A percentile compares a stretch with the other conserved stretches of the same genome.
These are phyloP conservation scores for Cytospora paraplurivora DNA, from an alignment of 2,329 filamentous ascomycete genomes.

Conservation along the genomic window DNA sequence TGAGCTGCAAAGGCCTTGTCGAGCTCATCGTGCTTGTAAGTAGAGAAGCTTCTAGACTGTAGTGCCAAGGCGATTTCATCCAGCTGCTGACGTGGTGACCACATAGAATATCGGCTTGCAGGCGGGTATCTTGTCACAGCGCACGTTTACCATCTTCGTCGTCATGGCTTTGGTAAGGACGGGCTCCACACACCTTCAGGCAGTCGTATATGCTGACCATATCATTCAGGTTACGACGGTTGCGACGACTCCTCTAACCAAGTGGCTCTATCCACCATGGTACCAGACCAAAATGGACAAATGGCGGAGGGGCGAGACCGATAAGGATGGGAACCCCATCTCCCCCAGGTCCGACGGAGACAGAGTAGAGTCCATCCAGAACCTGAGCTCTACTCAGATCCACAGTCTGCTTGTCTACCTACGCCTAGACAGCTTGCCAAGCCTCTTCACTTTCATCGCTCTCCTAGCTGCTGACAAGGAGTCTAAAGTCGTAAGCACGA, in stretches of 20 bases:
- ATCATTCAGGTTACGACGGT: slow-evolving; percentile 69
- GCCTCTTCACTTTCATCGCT: slow-evolving; percentile 79
- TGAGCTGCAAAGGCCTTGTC: slow-evolving; percentile 96
- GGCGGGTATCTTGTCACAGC: slow-evolving; percentile 75
- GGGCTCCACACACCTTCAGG: background rate
- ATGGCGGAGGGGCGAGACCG: slow-evolving; percentile 80
- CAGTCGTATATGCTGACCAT: background rate
- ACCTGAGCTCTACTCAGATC: slow-evolving; percentile 46
- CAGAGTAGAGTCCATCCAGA: slow-evolving; percentile 35
- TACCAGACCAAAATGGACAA: slow-evolving; percentile 55
- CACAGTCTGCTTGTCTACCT: slow-evolving; percentile 77
- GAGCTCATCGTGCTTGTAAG: slow-evolving; percentile 90
- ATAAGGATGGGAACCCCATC: slow-evolving; percentile 66
- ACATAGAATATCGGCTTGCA: slow-evolving; percentile 71
- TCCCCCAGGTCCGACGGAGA: slow-evolving; percentile 34
- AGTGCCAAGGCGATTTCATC: background rate
- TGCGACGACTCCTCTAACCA: slow-evolving; percentile 75
- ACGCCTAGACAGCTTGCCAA: slow-evolving; percentile 80
- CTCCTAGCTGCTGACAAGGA: slow-evolving; percentile 59
- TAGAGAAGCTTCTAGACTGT: slow-evolving; percentile 9
- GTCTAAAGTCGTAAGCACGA: slow-evolving; percentile 31
- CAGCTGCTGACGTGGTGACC: slow-evolving; percentile 21
- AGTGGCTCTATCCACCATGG: slow-evolving; percentile 70
- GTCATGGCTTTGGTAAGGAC: slow-evolving; percentile 74
- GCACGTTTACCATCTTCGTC: slow-evolving; percentile 92